These are phyloP conservation scores for Rhynchospora breviuscula DNA, from an alignment of 176 grass and related monocot species.

Conservation along the genomic window DNA sequence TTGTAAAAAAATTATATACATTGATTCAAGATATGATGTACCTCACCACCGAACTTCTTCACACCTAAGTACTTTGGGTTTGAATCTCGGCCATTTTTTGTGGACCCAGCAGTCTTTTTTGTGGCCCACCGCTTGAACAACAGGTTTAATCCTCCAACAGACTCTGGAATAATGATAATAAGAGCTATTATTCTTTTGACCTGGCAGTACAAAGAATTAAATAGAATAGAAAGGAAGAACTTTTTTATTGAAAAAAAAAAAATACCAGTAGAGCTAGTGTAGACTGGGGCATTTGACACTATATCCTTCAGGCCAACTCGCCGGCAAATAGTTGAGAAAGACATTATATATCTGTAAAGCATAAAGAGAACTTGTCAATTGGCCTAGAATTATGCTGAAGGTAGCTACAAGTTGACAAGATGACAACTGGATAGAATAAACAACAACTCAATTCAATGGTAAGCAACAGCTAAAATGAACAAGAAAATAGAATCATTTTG, in stretches of 20 bases:
- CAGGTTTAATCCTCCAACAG: slow-evolving; percentile 54
- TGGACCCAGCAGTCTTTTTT: slow-evolving; percentile 71
- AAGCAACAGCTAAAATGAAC: background rate
- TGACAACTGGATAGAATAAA: background rate
- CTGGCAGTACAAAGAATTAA: slow-evolving; percentile 7
- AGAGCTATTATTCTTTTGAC: background rate
- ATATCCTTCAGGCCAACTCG: slow-evolving; percentile 67
- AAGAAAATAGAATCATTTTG: background rate
- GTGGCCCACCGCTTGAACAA: slow-evolving; percentile 81
- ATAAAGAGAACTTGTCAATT: background rate
- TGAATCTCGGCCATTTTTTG: slow-evolving; percentile 78
- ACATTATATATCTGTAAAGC: slow-evolving; percentile 28
- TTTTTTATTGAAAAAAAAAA: background rate
- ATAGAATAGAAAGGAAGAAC: background rate
- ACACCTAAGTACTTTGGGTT: slow-evolving; percentile 85
- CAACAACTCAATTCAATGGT: background rate
- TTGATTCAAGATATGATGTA: background rate
- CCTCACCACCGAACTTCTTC: slow-evolving; percentile 94
- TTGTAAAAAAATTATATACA: background rate
- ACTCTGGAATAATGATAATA: slow-evolving; percentile 35
- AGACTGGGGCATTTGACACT: slow-evolving; percentile 49
- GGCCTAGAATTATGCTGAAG: background rate
- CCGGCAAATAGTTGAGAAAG: slow-evolving; percentile 51
- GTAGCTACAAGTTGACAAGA: background rate
- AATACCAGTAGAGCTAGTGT: slow-evolving; percentile 43